phyloP scores from a whole-genome alignment of 2,329 filamentous ascomycete genomes.

The Dothidotthia symphoricarpi region DNA sequence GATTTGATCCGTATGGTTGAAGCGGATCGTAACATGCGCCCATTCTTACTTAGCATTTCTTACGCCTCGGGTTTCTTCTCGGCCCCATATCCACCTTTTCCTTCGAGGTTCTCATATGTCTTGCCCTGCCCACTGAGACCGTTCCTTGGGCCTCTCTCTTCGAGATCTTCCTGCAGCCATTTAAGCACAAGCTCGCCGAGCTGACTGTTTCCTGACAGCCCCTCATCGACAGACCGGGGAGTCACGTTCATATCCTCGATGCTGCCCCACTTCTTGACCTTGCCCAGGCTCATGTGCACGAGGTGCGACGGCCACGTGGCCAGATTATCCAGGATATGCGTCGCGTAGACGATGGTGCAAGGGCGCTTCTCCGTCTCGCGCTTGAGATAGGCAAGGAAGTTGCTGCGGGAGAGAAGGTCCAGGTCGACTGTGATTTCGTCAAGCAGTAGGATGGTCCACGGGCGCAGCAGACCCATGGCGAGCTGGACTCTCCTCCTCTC shows the following conservation, averaged over 20 bases:
- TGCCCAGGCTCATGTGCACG: conserved; percentile 90
- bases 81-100: conserved; percentile 63
- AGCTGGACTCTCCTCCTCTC: conserved; percentile 90
- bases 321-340: conserved; percentile 93
- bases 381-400: conserved; percentile 84
- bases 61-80: conserved; percentile 46
- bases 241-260: conserved; percentile 61
- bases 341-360: conserved; percentile 95
- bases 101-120: conserved; percentile 60
- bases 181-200: conserved; percentile 82
- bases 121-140: conserved; percentile 60
- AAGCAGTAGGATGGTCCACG: conserved; percentile 86
- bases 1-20: conserved; percentile 27
- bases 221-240: conserved; percentile 37
- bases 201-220: conserved; percentile 69
- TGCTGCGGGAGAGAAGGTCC: conserved; percentile 78
- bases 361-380: conserved; percentile 76
- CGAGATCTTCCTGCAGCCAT: conserved; percentile 82
- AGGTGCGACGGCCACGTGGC: conserved; percentile 93
- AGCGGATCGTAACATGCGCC: conserved; percentile 10
- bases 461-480: conserved; percentile 89
- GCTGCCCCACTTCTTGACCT: conserved; percentile 80
- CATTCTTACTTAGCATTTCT: not conserved
- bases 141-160: conserved; percentile 74
- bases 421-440: conserved; percentile 98